A percentile compares a stretch with the other conserved stretches of the same genome.
These are phyloP conservation scores for Polyrhizophydium stewartii DNA, from an alignment of 371 early-diverging fungal species.

Conservation along the genomic window DNA sequence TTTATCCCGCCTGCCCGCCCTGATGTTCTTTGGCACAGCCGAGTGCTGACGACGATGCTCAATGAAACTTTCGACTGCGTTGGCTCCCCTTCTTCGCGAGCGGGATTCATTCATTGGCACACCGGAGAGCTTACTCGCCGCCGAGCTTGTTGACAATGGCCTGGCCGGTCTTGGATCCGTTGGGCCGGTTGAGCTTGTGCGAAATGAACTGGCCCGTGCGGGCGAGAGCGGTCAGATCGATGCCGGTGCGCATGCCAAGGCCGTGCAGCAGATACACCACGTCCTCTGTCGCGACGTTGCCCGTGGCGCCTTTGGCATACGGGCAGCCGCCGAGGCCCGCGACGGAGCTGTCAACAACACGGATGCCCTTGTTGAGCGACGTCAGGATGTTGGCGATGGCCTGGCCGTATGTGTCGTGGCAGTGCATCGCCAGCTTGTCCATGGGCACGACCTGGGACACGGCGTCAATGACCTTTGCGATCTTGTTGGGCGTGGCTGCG, in stretches of 20 bases:
- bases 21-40: too few species aligned
- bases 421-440: constrained; percentile 84
- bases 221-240: constrained; percentile 68
- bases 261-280: constrained; percentile 92
- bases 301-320: constrained; percentile 93
- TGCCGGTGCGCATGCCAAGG: constrained; percentile 75
- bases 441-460: constrained; percentile 71
- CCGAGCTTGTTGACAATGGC: constrained; percentile 11
- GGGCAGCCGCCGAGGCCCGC: constrained; percentile 95
- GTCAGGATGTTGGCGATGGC: constrained; percentile 91
- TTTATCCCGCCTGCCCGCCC: too few species aligned
- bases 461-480: constrained; percentile 66
- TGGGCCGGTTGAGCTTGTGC: constrained; percentile 50
- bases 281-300: constrained; percentile 96
- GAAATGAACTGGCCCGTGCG: constrained; percentile 84
- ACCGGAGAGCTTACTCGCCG: neutral
- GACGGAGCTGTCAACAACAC: constrained; percentile 88
- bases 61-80: too few species aligned
- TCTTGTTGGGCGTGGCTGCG: constrained; percentile 49
- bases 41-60: too few species aligned
- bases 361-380: constrained; percentile 59
- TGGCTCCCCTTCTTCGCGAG: neutral
- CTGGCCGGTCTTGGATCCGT: constrained; percentile 28
- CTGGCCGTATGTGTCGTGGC: constrained; percentile 97
- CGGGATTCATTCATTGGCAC: neutral